Percentiles rank a stretch among this genome's conserved stretches.
Evolutionary conservation across 805 yeast species (phyloP).

Genomic region (Kluyveromyces aestuarii): DNA sequence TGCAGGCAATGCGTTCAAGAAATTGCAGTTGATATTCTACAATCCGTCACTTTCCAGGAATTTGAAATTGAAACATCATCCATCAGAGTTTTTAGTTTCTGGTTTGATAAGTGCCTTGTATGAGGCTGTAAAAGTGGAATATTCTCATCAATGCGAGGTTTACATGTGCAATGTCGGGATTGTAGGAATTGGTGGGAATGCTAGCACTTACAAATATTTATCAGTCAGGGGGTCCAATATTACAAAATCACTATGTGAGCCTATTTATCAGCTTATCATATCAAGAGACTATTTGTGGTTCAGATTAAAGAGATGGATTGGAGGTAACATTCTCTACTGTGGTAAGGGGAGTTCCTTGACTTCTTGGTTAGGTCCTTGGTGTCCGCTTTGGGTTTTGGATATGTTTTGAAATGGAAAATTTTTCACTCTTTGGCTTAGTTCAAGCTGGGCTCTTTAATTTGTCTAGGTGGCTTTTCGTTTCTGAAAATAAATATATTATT

Average conservation of each 20-base stretch:
- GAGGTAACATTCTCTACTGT: constrained; percentile 5
- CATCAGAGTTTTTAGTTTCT: constrained; percentile 22
- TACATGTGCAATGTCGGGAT: constrained; percentile 22
- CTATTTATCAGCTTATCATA: constrained; percentile 21
- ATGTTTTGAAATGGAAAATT: background rate
- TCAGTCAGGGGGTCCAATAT: constrained; percentile 19
- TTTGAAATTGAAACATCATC: constrained; percentile 16
- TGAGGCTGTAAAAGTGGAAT: constrained; percentile 10
- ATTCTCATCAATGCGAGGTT: constrained; percentile 7
- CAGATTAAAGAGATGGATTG: constrained; percentile 1
- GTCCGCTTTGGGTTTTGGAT: constrained; percentile 3
- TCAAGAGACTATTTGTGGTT: constrained; percentile 6
- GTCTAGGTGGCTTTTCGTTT: background rate
- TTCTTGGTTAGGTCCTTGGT: constrained; percentile 5
- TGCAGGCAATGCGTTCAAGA: constrained; percentile 2
- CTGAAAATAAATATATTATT: background rate
- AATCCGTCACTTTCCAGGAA: constrained; percentile 24
- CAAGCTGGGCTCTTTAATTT: background rate
- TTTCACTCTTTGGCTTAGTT: background rate
- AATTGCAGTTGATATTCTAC: constrained; percentile 19
- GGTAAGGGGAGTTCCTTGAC: constrained; percentile 8
- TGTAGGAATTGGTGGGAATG: constrained; percentile 23
- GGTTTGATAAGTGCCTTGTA: constrained; percentile 18
- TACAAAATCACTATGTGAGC: constrained; percentile 14
- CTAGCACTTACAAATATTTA: constrained; percentile 25